Percentiles rank a stretch among this genome's conserved stretches.
These are phyloP conservation scores for Amanita pseudoporphyria DNA, from an alignment of 768 basidiomycete genomes.

Conservation along the genomic window DNA sequence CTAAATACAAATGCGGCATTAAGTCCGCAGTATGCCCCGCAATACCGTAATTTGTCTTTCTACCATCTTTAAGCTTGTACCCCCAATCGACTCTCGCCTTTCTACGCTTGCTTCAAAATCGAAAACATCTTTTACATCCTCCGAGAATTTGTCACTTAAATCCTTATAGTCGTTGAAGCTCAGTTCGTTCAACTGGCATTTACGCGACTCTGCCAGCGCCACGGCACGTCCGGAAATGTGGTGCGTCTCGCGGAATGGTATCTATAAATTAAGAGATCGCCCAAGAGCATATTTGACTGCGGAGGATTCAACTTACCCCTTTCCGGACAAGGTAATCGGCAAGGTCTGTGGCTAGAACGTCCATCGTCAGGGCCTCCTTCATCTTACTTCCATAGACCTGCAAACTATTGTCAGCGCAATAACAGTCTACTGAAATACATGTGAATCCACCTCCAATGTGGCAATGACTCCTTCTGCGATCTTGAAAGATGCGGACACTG, in stretches of 20 bases:
- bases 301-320: constrained; percentile 53
- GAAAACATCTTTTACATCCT: constrained; percentile 79
- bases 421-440: background rate
- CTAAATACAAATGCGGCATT: background rate
- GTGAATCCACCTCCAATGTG: constrained; percentile 61
- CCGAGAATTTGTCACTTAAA: constrained; percentile 67
- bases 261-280: constrained; percentile 33
- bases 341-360: constrained; percentile 96
- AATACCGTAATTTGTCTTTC: constrained; percentile 77
- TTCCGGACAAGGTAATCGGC: constrained; percentile 98
- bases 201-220: constrained; percentile 79
- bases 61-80: constrained; percentile 78
- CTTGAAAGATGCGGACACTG: constrained; percentile 75
- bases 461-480: constrained; percentile 94
- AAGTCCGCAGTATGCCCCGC: constrained; percentile 42
- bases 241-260: constrained; percentile 97
- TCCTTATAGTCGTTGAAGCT: constrained; percentile 69
- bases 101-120: constrained; percentile 96
- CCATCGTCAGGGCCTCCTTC: constrained; percentile 87
- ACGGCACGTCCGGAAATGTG: constrained; percentile 97
- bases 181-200: constrained; percentile 75
- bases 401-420: background rate
- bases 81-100: constrained; percentile 85
- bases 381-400: constrained; percentile 89
- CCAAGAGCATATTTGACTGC: background rate